Evolutionary conservation across 805 yeast species (phyloP), one percentile per base, ranked within the genome.

Genomic region (Cyberlindnera nakhonratchasimensis): DNA sequence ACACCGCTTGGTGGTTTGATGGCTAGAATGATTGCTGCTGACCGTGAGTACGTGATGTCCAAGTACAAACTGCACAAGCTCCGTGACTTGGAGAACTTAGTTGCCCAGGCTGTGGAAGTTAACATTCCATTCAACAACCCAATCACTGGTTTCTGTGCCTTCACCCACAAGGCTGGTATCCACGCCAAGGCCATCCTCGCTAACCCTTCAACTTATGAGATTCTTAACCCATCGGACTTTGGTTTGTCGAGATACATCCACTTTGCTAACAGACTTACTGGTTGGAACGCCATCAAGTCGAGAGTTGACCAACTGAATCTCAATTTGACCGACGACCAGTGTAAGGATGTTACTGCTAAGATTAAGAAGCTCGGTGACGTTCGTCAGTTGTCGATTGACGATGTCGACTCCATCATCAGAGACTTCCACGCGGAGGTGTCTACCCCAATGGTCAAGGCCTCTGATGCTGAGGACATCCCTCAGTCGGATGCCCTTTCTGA

Each of bases 21-120:
- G 98, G 97, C 98, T 34, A 81, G 99, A 70, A 91, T 91, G 99
- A 88, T 93, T 62, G 96, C 96, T 47, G 96, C 98, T 47, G 95
- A 91, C 71, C 83, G 97, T 59, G 97, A 91, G 54, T 91, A 91
- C 66, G 97, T 91, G 40, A 72, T 89, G 61, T 79, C 90, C 67
- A 91, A 91, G 72, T 91, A 91, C 73, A 93, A 93, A 73, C 72
- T 91, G 56, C 96, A 90, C 72, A 91, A 91, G 76, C 79, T 91
- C 55, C 82, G 99, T 70, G 98, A 91, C 63, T 74, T 91, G 64
- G 99, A 91, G 70, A 88, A 82, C 68, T 74, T 93, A 64, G 97
- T 91, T 54, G 98, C 98, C 31, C 96, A 91, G 55, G 95, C 96
- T 37, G 98, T 91, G 42, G 95, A 88, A 71, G 96, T 91, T 50